Evolutionary conservation across 441 rosid genomes (phyloP).

Genomic region (Jatropha podagrica): DNA sequence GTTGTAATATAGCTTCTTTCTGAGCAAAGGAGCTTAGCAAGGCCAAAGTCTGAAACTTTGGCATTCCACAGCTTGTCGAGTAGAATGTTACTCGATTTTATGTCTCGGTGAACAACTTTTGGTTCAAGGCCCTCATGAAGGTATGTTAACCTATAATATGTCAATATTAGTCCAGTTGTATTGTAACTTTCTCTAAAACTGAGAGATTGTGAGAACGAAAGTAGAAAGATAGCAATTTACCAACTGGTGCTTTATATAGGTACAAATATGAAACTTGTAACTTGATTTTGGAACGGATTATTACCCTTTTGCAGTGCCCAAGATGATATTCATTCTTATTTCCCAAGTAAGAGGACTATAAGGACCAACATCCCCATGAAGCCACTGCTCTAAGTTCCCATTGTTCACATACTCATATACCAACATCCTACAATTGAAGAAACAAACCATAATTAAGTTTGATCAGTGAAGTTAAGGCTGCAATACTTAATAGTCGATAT

Average conservation of each 20-base stretch:
- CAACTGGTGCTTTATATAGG: neutral
- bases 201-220: no score
- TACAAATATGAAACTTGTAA: neutral
- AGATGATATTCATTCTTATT: conserved; percentile 71
- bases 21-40: conserved; percentile 83
- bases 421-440: conserved; percentile 54
- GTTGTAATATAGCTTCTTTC: conserved; percentile 83
- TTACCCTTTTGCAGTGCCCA: conserved; percentile 88
- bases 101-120: conserved; percentile 86
- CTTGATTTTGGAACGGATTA: neutral
- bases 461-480: neutral
- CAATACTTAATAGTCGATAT: neutral
- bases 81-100: conserved; percentile 92
- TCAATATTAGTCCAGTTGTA: no score
- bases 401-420: conserved; percentile 83
- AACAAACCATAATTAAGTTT: neutral
- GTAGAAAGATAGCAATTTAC: no score
- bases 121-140: conserved; percentile 96
- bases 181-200: no score
- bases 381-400: conserved; percentile 94
- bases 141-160: conserved; percentile 52
- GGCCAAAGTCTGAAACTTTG: conserved; percentile 88
- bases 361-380: conserved; percentile 80
- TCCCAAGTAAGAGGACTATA: conserved; percentile 92
- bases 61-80: conserved; percentile 89